Conservation (phyloP, 345 rosid species). For the Triadica sebifera region DNA sequence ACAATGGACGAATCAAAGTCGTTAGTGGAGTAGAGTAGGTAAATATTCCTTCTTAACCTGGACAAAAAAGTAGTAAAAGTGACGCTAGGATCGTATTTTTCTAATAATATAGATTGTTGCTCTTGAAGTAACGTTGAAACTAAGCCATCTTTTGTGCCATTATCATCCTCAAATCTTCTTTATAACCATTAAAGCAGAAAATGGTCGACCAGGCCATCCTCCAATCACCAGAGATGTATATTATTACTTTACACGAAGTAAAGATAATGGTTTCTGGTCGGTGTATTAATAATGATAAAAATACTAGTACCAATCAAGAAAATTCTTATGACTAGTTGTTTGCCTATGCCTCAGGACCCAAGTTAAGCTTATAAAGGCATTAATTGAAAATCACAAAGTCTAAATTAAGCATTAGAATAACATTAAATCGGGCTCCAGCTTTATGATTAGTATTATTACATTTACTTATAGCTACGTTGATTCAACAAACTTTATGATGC, state of each 20-base stretch:
- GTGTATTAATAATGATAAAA: no score
- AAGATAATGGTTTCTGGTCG: not conserved
- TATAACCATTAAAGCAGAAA: not conserved
- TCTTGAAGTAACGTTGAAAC: constrained; percentile 33
- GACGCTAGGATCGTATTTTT: not conserved
- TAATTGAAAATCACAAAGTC: no score
- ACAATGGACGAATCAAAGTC: not conserved
- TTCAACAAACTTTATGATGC: no score
- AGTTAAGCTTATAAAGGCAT: no score
- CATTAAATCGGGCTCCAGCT: no score
- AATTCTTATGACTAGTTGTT: no score
- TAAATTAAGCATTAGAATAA: no score
- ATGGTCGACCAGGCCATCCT: not conserved
- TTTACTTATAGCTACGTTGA: no score
- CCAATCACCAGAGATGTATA: not conserved
- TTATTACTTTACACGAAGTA: not conserved
- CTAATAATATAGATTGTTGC: constrained; percentile 9
- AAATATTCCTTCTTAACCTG: constrained; percentile 11
- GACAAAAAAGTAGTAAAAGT: not conserved
- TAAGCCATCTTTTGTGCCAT: constrained; percentile 22
- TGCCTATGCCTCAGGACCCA: no score
- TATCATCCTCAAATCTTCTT: constrained; percentile 4
- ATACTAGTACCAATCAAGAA: no score
- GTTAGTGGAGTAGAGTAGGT: constrained; percentile 2
- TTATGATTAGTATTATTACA: no score